Conservation (phyloP, 2,329 filamentous ascomycete genomes). For the Dactylellina drechsleri region DNA sequence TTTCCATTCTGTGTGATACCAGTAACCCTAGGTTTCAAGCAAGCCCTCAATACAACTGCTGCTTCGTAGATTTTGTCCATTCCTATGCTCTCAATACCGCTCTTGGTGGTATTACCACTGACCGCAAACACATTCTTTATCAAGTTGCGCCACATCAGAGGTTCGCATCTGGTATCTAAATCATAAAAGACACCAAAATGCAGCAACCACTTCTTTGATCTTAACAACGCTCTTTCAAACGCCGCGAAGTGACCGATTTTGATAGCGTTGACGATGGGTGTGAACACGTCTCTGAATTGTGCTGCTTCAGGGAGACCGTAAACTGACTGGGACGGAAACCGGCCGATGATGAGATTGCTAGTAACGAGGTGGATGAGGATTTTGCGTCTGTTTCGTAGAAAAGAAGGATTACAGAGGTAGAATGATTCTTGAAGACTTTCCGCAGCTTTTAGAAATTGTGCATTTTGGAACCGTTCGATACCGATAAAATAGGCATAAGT, state of each 20-base stretch:
- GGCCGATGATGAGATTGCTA: conserved; percentile 44
- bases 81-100: conserved; percentile 42
- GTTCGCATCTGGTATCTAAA: conserved; percentile 47
- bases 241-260: conserved; percentile 39
- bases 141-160: conserved; percentile 42
- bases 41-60: conserved; percentile 13
- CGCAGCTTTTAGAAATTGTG: conserved; percentile 45
- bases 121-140: conserved; percentile 45
- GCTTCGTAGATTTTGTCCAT: conserved; percentile 48
- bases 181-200: conserved; percentile 49
- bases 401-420: conserved; percentile 48
- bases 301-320: conserved; percentile 41
- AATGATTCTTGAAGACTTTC: conserved; percentile 31
- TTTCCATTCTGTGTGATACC: conserved; percentile 22
- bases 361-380: conserved; percentile 49
- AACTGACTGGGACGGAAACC: conserved; percentile 34
- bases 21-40: conserved; percentile 24
- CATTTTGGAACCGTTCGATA: conserved; percentile 53
- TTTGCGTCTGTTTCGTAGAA: conserved; percentile 43
- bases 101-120: conserved; percentile 46
- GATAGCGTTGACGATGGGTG: conserved; percentile 36
- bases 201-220: conserved; percentile 45
- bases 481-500: conserved; percentile 52
- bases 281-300: conserved; percentile 44
- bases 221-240: conserved; percentile 27